phyloP scores from a whole-genome alignment of 2,329 filamentous ascomycete species.

The Epichloe aotearoae region DNA sequence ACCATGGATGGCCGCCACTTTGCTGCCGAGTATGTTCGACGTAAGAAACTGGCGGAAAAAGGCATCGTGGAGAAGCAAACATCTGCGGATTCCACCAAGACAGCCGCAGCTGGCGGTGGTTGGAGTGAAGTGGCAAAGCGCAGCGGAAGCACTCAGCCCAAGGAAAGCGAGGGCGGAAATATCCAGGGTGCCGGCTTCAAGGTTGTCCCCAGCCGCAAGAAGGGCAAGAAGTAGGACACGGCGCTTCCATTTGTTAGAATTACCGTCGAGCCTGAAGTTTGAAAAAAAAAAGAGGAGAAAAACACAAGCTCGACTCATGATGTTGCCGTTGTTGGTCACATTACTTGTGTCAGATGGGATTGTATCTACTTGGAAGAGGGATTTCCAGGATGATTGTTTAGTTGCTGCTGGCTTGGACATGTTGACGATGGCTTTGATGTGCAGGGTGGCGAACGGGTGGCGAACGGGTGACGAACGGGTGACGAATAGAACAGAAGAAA shows the following conservation, averaged over 20 bases:
- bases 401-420: neutral
- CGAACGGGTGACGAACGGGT: neutral
- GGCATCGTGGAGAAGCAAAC: constrained; percentile 69
- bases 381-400: neutral
- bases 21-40: constrained; percentile 84
- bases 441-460: neutral
- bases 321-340: neutral
- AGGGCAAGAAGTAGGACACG: constrained; percentile 55
- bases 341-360: neutral
- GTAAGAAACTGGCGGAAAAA: constrained; percentile 86
- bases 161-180: constrained; percentile 27
- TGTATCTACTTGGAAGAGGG: neutral
- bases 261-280: constrained; percentile 4
- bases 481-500: too few relatives aligned
- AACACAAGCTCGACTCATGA: neutral
- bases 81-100: constrained; percentile 34
- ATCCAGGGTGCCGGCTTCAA: constrained; percentile 57
- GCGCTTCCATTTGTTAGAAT: constrained; percentile 7
- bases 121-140: constrained; percentile 99
- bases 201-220: constrained; percentile 86
- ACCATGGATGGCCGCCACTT: constrained; percentile 91
- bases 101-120: constrained; percentile 44
- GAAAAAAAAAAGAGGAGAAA: too few relatives aligned
- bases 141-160: constrained; percentile 34
- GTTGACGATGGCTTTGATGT: neutral